A percentile compares a stretch with the other conserved stretches of the same genome.
Evolutionary conservation across 2,329 filamentous ascomycete species (phyloP).

Genomic region (Aspergillus hortae): DNA sequence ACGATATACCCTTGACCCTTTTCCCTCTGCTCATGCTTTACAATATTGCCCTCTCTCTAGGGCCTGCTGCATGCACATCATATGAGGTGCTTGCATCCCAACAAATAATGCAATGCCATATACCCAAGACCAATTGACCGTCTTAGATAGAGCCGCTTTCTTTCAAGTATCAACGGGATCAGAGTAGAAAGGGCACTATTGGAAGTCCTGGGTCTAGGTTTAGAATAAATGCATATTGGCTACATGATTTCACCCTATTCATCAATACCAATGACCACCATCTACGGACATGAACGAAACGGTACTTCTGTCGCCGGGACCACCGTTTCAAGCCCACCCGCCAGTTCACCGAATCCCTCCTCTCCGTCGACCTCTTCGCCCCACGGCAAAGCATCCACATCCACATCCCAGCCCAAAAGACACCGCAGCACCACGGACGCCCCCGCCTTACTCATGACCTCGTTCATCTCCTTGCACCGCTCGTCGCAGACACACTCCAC

Average conservation of each 20-base stretch:
- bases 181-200: no score
- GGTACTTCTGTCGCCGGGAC: slow-evolving; percentile 66
- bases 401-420: slow-evolving; percentile 71
- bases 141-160: no score
- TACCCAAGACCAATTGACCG: no score
- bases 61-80: no score
- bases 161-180: no score
- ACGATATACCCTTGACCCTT: not conserved
- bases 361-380: slow-evolving; percentile 79
- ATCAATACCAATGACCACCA: no score
- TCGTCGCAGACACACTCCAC: slow-evolving; percentile 86
- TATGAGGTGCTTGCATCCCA: no score
- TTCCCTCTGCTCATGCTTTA: not conserved
- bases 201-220: no score
- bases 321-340: slow-evolving; percentile 77
- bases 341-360: slow-evolving; percentile 61
- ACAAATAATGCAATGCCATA: no score
- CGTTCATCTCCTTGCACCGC: slow-evolving; percentile 77
- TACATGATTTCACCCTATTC: no score
- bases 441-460: slow-evolving; percentile 91
- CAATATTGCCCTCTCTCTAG: not conserved
- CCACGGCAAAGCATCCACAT: slow-evolving; percentile 81
- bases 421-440: slow-evolving; percentile 75
- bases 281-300: slow-evolving; percentile 12
- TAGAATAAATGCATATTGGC: no score